Evolutionary conservation across 2,329 filamentous ascomycete genomes (phyloP).

Genomic region (Fusarium cicatricum): DNA sequence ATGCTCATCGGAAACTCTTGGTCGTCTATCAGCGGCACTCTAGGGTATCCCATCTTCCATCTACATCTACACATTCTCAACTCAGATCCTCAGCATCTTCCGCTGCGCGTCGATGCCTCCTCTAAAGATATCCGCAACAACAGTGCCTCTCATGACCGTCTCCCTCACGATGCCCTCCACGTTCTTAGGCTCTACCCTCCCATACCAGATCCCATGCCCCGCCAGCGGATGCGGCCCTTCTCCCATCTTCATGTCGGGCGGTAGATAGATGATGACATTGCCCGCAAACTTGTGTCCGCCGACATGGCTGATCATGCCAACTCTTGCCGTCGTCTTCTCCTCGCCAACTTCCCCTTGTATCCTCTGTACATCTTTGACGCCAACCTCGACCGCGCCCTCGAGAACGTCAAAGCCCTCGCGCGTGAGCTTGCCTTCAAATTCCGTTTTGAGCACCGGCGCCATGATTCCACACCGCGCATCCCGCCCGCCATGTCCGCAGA

Average conservation of each 20-base stretch:
- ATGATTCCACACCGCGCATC: constrained; percentile 85
- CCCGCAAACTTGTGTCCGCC: constrained; percentile 88
- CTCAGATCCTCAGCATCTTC: constrained; percentile 58
- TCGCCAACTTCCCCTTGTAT: constrained; percentile 29
- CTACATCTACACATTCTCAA: neutral
- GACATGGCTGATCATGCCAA: constrained; percentile 80
- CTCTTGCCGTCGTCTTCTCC: constrained; percentile 57
- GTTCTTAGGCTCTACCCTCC: constrained; percentile 76
- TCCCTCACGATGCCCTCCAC: constrained; percentile 79
- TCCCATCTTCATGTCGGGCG: constrained; percentile 57
- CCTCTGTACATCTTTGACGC: constrained; percentile 12
- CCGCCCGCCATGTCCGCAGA: constrained; percentile 86
- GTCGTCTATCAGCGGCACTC: neutral
- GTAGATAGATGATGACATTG: constrained; percentile 83
- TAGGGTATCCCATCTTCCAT: constrained; percentile 25
- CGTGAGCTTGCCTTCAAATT: constrained; percentile 71
- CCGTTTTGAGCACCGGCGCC: constrained; percentile 74
- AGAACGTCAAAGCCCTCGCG: constrained; percentile 59
- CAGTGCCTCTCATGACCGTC: constrained; percentile 71
- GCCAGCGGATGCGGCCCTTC: constrained; percentile 65
- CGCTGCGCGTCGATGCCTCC: constrained; percentile 69
- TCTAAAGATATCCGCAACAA: constrained; percentile 76
- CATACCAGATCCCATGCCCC: constrained; percentile 84
- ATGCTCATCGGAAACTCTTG: neutral
- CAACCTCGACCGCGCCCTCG: constrained; percentile 53